Evolutionary conservation across 352 stramenopile genomes (phyloP).

Genomic region (Phytophthora cryptogea): DNA sequence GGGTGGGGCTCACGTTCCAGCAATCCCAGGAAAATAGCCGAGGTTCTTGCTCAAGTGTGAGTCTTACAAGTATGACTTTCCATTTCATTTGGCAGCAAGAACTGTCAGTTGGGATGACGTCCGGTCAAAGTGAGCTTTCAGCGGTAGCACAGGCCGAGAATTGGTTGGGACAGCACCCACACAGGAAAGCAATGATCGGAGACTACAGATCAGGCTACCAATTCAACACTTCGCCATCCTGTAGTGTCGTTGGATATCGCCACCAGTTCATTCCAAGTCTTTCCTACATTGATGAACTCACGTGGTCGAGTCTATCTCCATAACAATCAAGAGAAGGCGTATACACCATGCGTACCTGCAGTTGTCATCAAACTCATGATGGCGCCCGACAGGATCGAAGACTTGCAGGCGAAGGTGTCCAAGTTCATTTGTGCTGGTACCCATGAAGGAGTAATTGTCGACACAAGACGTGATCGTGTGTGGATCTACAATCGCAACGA

Average conservation of each 20-base stretch:
- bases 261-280: background rate
- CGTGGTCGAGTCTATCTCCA: background rate
- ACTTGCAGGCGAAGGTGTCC: slow-evolving; percentile 1
- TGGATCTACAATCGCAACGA: slow-evolving; percentile 26
- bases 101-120: background rate
- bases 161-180: background rate
- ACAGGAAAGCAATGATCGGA: background rate
- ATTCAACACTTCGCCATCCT: background rate
- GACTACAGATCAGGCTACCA: background rate
- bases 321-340: background rate
- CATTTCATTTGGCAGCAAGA: slow-evolving; percentile 22
- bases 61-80: slow-evolving; percentile 26
- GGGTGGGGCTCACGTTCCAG: slow-evolving; percentile 6
- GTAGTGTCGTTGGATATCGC: background rate
- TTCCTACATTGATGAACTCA: background rate
- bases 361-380: slow-evolving; percentile 6
- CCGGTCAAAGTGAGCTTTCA: background rate
- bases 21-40: slow-evolving; percentile 13
- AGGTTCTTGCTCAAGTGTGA: slow-evolving; percentile 16
- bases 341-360: slow-evolving; percentile 1
- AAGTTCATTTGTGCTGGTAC: slow-evolving; percentile 29
- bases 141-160: background rate
- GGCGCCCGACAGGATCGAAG: slow-evolving; percentile 1
- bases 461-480: slow-evolving; percentile 25
- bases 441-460: slow-evolving; percentile 33